Base-by-base conservation (phyloP, 1,139 yeast species). In the Yamadazyma atlantica region DNA sequence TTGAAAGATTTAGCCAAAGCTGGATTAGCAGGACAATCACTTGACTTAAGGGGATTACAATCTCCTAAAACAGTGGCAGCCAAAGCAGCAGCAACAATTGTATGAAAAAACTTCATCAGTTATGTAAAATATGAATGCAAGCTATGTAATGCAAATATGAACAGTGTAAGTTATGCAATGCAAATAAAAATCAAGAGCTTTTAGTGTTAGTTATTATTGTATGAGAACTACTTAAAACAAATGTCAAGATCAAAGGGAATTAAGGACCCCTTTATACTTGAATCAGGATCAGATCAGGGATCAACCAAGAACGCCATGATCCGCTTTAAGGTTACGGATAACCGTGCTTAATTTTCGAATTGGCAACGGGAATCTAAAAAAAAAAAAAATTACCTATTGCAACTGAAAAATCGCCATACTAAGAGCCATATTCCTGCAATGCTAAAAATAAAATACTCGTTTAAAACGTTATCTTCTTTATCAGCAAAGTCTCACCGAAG, bases 1-100 rank as follows among this genome's bases (percentile, higher is more conserved):
- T 58, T 49, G 44, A 82, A 62, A 1, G 85, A 66, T 1, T 76
- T 58, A 0, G 75, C 82, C 35, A 83, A 65, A 0, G 89, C 89
- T 3, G 72, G 55, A 45, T 78, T 74, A 8, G 80, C 48, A 3
- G 66, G 53, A 47, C 75, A 69, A 17, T 37, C 32, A 9, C 48
- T 28, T 11, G 55, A 32, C 25, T 52, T 55, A 16, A 66, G 44
- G 7, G 75, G 75, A 41, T 69, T 58, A 50, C 75, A 69, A 23
- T 49, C 42, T 14, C 44, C 45, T 16, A 46, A 21, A 10, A 27
- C 44, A 9, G 27, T 16, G 1, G 43, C 12, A 11, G 36, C 15
- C 15, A 45, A 37, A 9, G 43, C 12, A 10, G 42, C 40, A 29
- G 44, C 35, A 25, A 39, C 17, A 17, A 44, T 35, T n/a, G 40